Evolutionary conservation across 441 rosid species (phyloP), one percentile per base, ranked within the genome.

Genomic region (Populus hybrid): DNA sequence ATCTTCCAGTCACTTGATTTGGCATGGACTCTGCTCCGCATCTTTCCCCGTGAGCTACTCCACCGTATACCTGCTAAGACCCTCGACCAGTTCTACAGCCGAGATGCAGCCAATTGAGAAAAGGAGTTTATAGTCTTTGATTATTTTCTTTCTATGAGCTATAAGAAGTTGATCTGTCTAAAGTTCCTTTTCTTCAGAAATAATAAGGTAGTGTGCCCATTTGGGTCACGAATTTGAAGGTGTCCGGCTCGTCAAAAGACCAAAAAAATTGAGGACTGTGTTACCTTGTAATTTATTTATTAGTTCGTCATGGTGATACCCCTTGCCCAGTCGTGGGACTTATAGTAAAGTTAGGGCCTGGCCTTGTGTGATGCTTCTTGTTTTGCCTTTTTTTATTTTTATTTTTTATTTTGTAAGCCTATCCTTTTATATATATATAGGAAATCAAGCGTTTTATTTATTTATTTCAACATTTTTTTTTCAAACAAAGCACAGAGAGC

Each of bases 21-120:
- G 80, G 99, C 99, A 6, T 96, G 99, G 99, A 92, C 98, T 9
- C 88, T 96, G 76, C 97, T 96, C 71, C 99, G 99, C 65, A 94
- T 96, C 81, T 96, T 94, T 86, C 99, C 99, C 6, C 98, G 26
- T 26, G 26, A 26, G 26, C 26, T 26, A 26, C 26, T 26, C 26
- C 26, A 26, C 26, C 26, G 26, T 86, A 94, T 96, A 69, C 99
- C 99, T 0, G 98, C 95, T 28, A 96, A 96, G 87, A 96, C 98
- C 20, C 93, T 96, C 3, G 99, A 96, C 75, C 93, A 78, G 72
- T 96, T 74, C 87, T 97, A 97, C 86, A 93, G 95, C 81, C 93
- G 99, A 14, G 99, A 94, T 79, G 68, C 92, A 56, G 67, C 89
- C 67, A 85, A 86, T 53, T 89, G 83, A 90, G 79, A 76, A 73